These are phyloP conservation scores for Didymella arachidicola DNA, from an alignment of 2,329 filamentous ascomycete species.

Conservation along the genomic window DNA sequence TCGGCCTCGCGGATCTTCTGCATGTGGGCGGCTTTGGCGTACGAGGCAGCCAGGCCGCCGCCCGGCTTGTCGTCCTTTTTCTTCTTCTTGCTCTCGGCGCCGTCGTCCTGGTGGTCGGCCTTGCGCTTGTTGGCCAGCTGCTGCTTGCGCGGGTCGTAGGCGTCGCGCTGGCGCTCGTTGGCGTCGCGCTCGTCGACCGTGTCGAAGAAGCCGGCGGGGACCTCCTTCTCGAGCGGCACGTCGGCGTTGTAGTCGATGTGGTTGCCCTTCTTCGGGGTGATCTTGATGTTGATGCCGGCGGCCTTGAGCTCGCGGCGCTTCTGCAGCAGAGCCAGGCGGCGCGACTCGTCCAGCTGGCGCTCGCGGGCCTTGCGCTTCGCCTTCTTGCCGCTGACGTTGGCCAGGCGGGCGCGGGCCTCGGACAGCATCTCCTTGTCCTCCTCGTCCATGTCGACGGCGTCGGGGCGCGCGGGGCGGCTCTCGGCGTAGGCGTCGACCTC, in stretches of 20 bases:
- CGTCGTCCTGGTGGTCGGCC: constrained; percentile 84
- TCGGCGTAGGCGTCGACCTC: constrained; percentile 98
- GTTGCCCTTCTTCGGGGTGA: constrained; percentile 87
- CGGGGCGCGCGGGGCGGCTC: constrained; percentile 91
- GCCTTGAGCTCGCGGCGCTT: constrained; percentile 97
- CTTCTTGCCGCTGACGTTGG: constrained; percentile 99
- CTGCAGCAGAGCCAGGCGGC: constrained; percentile 86
- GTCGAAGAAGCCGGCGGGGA: constrained; percentile 90
- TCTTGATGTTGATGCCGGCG: constrained; percentile 97
- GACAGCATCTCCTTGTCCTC: constrained; percentile 99
- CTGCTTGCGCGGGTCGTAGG: constrained; percentile 92
- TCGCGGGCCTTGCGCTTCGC: constrained; percentile 97
- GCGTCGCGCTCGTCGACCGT: constrained; percentile 79
- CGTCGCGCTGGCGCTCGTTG: constrained; percentile 84
- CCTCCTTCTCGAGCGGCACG: constrained; percentile 94
- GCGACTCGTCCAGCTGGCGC: constrained; percentile 92
- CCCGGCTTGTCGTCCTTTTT: constrained; percentile 83
- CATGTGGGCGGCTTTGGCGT: constrained; percentile 90
- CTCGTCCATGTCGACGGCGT: constrained; percentile 97
- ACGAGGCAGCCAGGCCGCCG: constrained; percentile 82
- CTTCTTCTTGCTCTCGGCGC: constrained; percentile 78
- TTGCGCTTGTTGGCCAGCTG: constrained; percentile 93
- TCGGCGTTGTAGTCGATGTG: constrained; percentile 99
- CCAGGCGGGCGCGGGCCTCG: constrained; percentile 92
- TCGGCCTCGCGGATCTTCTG: constrained; percentile 96